phyloP scores from a whole-genome alignment of 2,329 filamentous ascomycete species.

The Fusarium verrucosum region DNA sequence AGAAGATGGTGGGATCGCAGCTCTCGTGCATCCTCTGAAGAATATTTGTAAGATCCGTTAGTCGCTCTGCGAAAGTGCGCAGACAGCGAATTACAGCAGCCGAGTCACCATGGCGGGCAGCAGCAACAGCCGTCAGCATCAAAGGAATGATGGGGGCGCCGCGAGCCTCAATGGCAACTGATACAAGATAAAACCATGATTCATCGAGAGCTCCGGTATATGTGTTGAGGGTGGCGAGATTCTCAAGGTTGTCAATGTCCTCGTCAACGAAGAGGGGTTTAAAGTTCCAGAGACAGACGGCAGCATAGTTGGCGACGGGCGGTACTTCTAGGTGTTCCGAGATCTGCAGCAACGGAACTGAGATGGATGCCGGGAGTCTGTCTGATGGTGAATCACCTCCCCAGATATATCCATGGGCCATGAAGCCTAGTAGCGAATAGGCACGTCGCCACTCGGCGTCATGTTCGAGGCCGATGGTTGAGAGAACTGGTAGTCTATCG shows the following conservation, averaged over 20 bases:
- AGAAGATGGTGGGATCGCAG: slow-evolving; percentile 94
- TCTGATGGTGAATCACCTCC: slow-evolving; percentile 85
- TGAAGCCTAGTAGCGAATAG: slow-evolving; percentile 89
- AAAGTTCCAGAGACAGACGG: slow-evolving; percentile 95
- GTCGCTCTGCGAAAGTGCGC: slow-evolving; percentile 82
- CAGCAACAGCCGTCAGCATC: slow-evolving; percentile 87
- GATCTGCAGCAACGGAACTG: slow-evolving; percentile 81
- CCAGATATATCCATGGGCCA: slow-evolving; percentile 97
- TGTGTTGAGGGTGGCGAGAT: slow-evolving; percentile 86
- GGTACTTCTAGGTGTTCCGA: slow-evolving; percentile 84
- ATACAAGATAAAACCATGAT: slow-evolving; percentile 98
- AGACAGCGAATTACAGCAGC: slow-evolving; percentile 79
- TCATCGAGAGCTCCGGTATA: slow-evolving; percentile 96
- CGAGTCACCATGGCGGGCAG: slow-evolving; percentile 75
- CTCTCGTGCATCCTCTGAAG: slow-evolving; percentile 93
- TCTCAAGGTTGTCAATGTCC: slow-evolving; percentile 82
- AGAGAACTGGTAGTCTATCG: slow-evolving; percentile 83
- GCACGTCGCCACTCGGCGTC: slow-evolving; percentile 94
- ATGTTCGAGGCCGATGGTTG: slow-evolving; percentile 80
- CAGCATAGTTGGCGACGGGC: slow-evolving; percentile 93
- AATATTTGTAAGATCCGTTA: slow-evolving; percentile 83
- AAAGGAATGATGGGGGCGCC: slow-evolving; percentile 86
- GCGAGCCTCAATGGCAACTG: slow-evolving; percentile 92
- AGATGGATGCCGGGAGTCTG: slow-evolving; percentile 80
- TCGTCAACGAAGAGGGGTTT: slow-evolving; percentile 89